Evolutionary conservation across 2,329 filamentous ascomycete species (phyloP).

Genomic region (Fusarium torreyae): DNA sequence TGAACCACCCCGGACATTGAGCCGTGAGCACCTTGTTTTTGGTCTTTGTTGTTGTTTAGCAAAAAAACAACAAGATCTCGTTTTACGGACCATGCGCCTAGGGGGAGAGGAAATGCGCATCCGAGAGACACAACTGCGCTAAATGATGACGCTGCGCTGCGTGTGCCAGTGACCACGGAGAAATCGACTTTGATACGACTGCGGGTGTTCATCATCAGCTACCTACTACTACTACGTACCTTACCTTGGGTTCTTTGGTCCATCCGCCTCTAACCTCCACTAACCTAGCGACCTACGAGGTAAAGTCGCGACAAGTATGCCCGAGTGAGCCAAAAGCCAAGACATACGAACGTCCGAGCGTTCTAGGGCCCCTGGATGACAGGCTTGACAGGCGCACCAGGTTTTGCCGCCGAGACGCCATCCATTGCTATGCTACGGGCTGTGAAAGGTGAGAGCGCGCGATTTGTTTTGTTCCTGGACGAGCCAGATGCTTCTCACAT

Average conservation of each 20-base stretch:
- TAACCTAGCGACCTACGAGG: constrained; percentile 24
- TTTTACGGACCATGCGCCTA: constrained; percentile 9
- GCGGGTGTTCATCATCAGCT: not conserved
- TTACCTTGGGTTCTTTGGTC: not conserved
- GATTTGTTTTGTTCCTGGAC: constrained; percentile 16
- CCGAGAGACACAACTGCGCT: constrained; percentile 16
- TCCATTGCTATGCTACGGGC: not conserved
- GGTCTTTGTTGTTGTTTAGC: not conserved
- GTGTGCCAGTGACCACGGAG: not conserved
- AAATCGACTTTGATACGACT: constrained; percentile 1
- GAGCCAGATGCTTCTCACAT: constrained; percentile 4
- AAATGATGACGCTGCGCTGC: constrained; percentile 19
- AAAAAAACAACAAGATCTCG: constrained; percentile 12
- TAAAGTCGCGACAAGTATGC: constrained; percentile 44
- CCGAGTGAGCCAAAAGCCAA: constrained; percentile 39
- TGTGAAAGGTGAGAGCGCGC: not conserved
- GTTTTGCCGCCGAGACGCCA: constrained; percentile 42
- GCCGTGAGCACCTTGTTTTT: not conserved
- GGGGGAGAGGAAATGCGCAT: constrained; percentile 17
- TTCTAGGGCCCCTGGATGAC: constrained; percentile 40
- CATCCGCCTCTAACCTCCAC: constrained; percentile 21
- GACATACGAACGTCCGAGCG: constrained; percentile 24
- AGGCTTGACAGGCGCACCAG: constrained; percentile 39
- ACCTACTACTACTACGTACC: not conserved
- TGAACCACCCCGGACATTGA: not conserved